phyloP scores from a whole-genome alignment of 805 yeast genomes.

The Candida corydali region DNA sequence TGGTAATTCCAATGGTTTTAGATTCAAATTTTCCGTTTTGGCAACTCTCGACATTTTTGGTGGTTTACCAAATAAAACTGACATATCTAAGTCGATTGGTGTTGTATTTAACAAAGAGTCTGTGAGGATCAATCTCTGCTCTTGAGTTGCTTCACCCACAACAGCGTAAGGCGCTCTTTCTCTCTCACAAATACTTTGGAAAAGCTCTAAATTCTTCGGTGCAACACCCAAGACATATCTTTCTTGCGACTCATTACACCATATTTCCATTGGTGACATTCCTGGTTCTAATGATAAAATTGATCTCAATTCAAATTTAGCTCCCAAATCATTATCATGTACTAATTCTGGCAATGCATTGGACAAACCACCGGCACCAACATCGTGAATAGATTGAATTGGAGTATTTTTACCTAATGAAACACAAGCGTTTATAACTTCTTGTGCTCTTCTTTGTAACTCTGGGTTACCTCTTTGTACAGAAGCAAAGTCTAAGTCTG shows the following conservation, averaged over 20 bases:
- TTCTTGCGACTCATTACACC: constrained; percentile 99
- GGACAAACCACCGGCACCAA: constrained; percentile 98
- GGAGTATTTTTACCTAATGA: constrained; percentile 74
- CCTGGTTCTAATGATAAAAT: constrained; percentile 91
- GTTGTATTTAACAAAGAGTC: constrained; percentile 75
- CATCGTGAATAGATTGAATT: constrained; percentile 94
- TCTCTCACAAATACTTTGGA: constrained; percentile 80
- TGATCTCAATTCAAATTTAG: constrained; percentile 84
- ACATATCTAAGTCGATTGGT: constrained; percentile 95
- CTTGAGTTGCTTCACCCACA: constrained; percentile 90
- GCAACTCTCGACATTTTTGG: constrained; percentile 89
- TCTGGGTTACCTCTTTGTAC: constrained; percentile 99
- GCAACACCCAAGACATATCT: constrained; percentile 93
- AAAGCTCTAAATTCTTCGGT: constrained; percentile 65
- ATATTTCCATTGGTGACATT: constrained; percentile 99
- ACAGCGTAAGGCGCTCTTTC: constrained; percentile 96
- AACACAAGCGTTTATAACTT: constrained; percentile 92
- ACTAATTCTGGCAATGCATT: constrained; percentile 97
- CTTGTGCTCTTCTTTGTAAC: constrained; percentile 98
- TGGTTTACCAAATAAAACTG: constrained; percentile 91
- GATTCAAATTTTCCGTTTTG: constrained; percentile 52
- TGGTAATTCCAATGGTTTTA: constrained; percentile 38
- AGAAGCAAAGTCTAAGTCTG: constrained; percentile 94
- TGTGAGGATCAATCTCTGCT: constrained; percentile 74
- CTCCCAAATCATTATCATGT: constrained; percentile 96